phyloP scores from a whole-genome alignment of 495 filamentous ascomycete species.

The Trichoderma reesei region DNA sequence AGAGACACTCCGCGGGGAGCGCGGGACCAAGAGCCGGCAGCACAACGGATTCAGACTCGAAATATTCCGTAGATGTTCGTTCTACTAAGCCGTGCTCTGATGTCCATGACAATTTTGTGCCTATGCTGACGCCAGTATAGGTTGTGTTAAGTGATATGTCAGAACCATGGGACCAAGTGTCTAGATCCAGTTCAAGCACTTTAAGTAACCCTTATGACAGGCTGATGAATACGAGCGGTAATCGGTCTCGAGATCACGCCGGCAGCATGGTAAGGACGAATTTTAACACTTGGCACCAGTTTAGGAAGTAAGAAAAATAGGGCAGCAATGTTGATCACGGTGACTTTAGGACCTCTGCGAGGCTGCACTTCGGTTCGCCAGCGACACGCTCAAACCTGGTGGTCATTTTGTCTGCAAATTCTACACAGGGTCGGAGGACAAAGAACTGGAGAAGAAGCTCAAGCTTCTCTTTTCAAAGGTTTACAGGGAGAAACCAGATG shows the following conservation, averaged over 20 bases:
- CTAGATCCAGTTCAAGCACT: conserved; percentile 70
- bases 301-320: not conserved
- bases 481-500: conserved; percentile 76
- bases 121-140: conserved; percentile 16
- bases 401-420: conserved; percentile 97
- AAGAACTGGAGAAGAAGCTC: conserved; percentile 59
- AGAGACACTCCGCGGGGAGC: conserved; percentile 27
- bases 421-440: conserved; percentile 84
- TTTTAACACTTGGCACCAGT: not conserved
- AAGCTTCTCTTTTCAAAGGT: conserved; percentile 69
- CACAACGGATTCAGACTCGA: not conserved
- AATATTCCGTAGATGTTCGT: conserved; percentile 14
- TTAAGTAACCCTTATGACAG: conserved; percentile 87
- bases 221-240: conserved; percentile 98
- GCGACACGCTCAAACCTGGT: conserved; percentile 68
- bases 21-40: not conserved
- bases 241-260: conserved; percentile 74
- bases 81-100: not conserved
- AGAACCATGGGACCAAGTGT: conserved; percentile 78
- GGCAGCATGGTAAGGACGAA: conserved; percentile 75
- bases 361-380: conserved; percentile 72
- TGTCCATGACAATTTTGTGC: not conserved
- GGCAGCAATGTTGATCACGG: conserved; percentile 11
- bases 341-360: conserved; percentile 68
- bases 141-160: conserved; percentile 97